phyloP scores from a whole-genome alignment of 2,329 filamentous ascomycete species.

The Beauveria pseudobassiana region DNA sequence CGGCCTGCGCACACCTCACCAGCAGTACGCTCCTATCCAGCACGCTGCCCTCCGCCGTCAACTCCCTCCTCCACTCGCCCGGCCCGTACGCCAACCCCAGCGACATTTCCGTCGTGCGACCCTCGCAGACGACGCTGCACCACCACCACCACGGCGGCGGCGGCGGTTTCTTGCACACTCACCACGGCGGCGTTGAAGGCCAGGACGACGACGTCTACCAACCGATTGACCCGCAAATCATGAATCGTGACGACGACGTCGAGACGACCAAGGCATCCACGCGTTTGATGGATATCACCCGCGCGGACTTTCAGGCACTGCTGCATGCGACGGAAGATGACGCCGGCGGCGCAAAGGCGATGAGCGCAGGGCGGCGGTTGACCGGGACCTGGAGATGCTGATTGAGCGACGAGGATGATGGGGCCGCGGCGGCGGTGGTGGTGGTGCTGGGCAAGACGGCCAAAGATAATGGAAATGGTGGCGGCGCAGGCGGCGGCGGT shows the following conservation, averaged over 20 bases:
- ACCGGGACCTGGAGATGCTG: constrained; percentile 45
- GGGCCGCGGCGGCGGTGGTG: neutral
- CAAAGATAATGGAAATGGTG: constrained; percentile 17
- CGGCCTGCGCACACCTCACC: constrained; percentile 13
- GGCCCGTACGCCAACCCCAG: constrained; percentile 39
- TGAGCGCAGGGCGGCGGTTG: constrained; percentile 26
- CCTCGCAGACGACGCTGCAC: constrained; percentile 28
- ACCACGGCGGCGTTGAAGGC: constrained; percentile 25
- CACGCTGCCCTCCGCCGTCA: constrained; percentile 2
- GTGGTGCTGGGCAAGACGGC: constrained; percentile 1
- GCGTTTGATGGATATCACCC: constrained; percentile 33
- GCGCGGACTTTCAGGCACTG: constrained; percentile 46
- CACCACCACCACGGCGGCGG: constrained; percentile 14
- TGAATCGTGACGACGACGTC: constrained; percentile 32
- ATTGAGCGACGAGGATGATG: constrained; percentile 40
- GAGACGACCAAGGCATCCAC: constrained; percentile 20
- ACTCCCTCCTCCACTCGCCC: constrained; percentile 14
- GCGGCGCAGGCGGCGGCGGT: constrained; percentile 11
- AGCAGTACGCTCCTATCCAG: constrained; percentile 3
- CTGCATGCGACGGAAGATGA: constrained; percentile 40
- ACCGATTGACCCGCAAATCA: constrained; percentile 54
- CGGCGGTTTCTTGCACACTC: constrained; percentile 14
- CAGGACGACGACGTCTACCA: constrained; percentile 36
- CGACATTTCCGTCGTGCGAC: constrained; percentile 38
- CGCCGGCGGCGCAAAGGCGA: constrained; percentile 23